Evolutionary conservation across 495 filamentous ascomycete genomes (phyloP).

Genomic region (Xylaria sp.): DNA sequence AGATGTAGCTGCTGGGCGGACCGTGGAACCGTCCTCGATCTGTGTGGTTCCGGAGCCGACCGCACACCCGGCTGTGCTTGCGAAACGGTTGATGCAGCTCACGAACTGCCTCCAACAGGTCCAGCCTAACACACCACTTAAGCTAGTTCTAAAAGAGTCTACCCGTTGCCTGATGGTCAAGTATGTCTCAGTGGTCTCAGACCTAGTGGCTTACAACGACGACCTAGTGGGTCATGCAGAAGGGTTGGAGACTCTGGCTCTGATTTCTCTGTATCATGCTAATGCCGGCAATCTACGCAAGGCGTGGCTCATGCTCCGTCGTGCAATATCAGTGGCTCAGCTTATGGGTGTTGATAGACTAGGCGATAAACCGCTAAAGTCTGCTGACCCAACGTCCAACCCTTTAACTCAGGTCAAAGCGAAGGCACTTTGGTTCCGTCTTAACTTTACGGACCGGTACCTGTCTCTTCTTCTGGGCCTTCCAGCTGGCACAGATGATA

Average conservation of each 20-base stretch:
- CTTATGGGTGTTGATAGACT: constrained; percentile 52
- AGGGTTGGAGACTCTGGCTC: constrained; percentile 50
- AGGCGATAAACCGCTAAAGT: constrained; percentile 40
- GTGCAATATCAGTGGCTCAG: constrained; percentile 51
- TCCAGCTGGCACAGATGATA: constrained; percentile 44
- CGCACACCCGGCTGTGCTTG: constrained; percentile 53
- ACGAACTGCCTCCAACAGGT: constrained; percentile 57
- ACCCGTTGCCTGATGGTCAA: constrained; percentile 39
- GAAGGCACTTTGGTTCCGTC: constrained; percentile 43
- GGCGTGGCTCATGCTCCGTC: constrained; percentile 51
- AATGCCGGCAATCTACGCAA: constrained; percentile 56
- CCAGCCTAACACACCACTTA: constrained; percentile 34
- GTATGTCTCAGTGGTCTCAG: constrained; percentile 46
- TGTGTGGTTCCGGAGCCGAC: constrained; percentile 40
- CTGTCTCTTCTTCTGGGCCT: constrained; percentile 51
- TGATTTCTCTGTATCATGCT: constrained; percentile 48
- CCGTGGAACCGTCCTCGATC: constrained; percentile 37
- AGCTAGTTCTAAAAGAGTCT: constrained; percentile 43
- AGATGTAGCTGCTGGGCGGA: constrained; percentile 36
- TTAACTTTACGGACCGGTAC: constrained; percentile 43
- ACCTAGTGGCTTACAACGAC: constrained; percentile 57
- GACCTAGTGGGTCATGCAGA: constrained; percentile 54
- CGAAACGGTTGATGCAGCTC: constrained; percentile 55
- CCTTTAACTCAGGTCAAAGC: constrained; percentile 34
- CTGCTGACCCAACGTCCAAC: constrained; percentile 37